These are phyloP conservation scores for Neospora caninum DNA, from an alignment of 169 alveolate genomes.

Conservation along the genomic window DNA sequence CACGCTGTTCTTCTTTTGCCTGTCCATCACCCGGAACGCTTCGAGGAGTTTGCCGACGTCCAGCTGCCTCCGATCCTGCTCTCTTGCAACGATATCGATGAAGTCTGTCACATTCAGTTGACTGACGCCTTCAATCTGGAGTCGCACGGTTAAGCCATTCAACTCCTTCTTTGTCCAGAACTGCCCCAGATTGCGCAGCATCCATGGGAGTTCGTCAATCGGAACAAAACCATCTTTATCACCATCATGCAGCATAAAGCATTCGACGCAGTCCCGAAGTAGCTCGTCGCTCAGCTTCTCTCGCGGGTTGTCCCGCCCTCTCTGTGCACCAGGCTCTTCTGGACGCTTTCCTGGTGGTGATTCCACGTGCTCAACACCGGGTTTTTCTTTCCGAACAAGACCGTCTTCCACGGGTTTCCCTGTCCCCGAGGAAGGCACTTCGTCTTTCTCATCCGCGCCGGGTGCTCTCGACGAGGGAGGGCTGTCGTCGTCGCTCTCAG, in stretches of 20 bases:
- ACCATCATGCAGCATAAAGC: background rate
- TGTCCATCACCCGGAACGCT: background rate
- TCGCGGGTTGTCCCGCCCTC: background rate
- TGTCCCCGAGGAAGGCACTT: too few relatives aligned
- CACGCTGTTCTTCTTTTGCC: background rate
- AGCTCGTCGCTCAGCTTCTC: background rate
- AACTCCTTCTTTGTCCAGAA: background rate
- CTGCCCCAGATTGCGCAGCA: conserved; percentile 36
- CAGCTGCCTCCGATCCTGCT: conserved; percentile 6
- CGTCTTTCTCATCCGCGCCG: too few relatives aligned
- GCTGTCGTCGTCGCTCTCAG: too few relatives aligned
- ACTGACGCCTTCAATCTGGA: background rate
- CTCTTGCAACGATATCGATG: background rate
- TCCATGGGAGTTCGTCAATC: background rate
- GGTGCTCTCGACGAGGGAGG: too few relatives aligned
- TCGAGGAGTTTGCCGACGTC: background rate
- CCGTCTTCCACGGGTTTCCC: too few relatives aligned
- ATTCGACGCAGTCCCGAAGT: background rate
- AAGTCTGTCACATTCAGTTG: background rate
- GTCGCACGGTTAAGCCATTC: background rate
- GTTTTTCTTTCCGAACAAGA: too few relatives aligned
- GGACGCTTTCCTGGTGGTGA: too few relatives aligned
- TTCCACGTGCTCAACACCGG: too few relatives aligned
- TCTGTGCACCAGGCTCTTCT: background rate
- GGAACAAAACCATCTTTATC: background rate